A percentile compares a stretch with the other conserved stretches of the same genome.
phyloP scores from a whole-genome alignment of 352 stramenopile species.

The Phytophthora niederhauseri region DNA sequence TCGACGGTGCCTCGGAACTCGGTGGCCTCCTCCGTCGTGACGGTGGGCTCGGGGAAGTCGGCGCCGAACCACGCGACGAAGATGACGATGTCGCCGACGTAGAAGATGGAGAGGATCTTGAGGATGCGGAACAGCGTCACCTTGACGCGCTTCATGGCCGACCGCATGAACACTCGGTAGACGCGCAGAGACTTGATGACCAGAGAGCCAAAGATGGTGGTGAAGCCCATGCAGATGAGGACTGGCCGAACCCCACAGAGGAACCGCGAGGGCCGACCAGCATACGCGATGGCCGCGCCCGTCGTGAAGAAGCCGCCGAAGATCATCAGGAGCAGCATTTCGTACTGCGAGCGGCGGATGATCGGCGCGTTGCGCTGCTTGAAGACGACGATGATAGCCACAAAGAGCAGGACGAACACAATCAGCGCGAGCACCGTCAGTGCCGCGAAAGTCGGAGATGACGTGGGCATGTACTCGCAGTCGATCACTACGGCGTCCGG shows the following conservation, averaged over 20 bases:
- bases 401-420: constrained; percentile 15
- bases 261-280: constrained; percentile 30
- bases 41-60: constrained; percentile 41
- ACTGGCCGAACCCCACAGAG: constrained; percentile 45
- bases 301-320: constrained; percentile 46
- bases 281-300: constrained; percentile 35
- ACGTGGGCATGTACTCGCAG: constrained; percentile 46
- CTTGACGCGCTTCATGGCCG: constrained; percentile 48
- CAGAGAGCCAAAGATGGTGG: constrained; percentile 49
- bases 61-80: constrained; percentile 41
- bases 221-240: constrained; percentile 46
- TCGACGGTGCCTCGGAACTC: constrained; percentile 40
- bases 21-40: constrained; percentile 19
- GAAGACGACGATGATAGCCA: constrained; percentile 33
- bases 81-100: constrained; percentile 43
- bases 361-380: constrained; percentile 42
- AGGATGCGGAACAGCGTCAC: constrained; percentile 45
- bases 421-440: constrained; percentile 23
- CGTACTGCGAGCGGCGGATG: constrained; percentile 54
- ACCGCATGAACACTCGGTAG: constrained; percentile 60
- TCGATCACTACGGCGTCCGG: constrained; percentile 33
- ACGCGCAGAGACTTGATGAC: constrained; percentile 60
- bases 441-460: constrained; percentile 26
- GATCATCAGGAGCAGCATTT: constrained; percentile 51
- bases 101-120: constrained; percentile 46